Evolutionary conservation across 129 eudicot species (phyloP), one percentile per base, ranked within the genome.

Genomic region (Scalesia atractyloides): DNA sequence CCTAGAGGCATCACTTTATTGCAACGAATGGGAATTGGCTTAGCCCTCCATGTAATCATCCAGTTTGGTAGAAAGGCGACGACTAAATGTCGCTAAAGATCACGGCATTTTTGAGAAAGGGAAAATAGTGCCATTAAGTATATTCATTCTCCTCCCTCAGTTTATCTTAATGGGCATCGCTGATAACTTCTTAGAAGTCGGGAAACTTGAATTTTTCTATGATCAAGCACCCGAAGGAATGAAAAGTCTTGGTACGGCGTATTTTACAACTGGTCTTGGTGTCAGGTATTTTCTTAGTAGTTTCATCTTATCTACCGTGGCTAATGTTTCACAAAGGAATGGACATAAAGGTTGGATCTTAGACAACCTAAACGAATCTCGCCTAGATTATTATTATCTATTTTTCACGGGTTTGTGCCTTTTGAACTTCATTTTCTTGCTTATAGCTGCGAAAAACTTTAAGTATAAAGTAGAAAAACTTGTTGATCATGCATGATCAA

Each of bases 1-100:
- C 96, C 89, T 1, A 33, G 87, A 39, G 96, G 92, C n/a, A 80
- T 89, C 74, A 84, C 84, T 11, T 14, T 85, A n/a, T 44, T 89
- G 46, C 87, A 86, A 53, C 73, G 93, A 50, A 78, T 89, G 73
- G 86, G 79, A 5, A 57, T 74, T n/a, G 93, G 96, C 53, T 33
- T 86, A 2, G 80, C 80, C 17, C 39, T 90, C 43, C 87, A 83
- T 13, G 58, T 84, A n/a, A 46, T 84, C 3, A 62, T 69, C 93
- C n/a, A 73, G 71, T 65, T 17, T 84, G 0, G 79, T 74, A 8
- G 93, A 89, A 73, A 56, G 77, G 13, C 66, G 46, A 9, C 47
- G 96, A 68, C 50, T 84, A 8, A 68, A 37, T 0, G 76, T 81
- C 0, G 85, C 82, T 1, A 65, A 41, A 20, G 73, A 75, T 5